Base-by-base conservation (phyloP, 2,329 filamentous ascomycete species). In the Penicillium sp. region DNA sequence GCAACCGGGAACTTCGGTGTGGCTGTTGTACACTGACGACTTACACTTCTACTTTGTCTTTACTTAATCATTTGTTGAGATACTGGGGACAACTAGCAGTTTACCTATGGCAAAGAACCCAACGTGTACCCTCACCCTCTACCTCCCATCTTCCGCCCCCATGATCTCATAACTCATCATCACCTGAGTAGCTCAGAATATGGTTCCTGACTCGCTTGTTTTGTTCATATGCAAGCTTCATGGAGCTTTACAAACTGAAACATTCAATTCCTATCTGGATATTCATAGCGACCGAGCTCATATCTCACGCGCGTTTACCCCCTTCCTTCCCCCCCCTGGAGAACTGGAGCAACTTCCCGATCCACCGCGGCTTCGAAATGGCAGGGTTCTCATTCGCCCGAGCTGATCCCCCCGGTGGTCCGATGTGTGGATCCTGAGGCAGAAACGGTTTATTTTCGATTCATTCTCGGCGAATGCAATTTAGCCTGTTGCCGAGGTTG, bases 1-100 rank as follows among this genome's bases (percentile, higher is more conserved):
- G 66, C 66, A 67, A 67, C 67, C 73, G 73, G 73, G 64, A 66
- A 59, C 42, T 42, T 65, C 61, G 61, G 60, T 64, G 61, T 60
- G 36, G 38, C 23, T 51, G 59, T 59, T 31, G 19, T 25, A 47
- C 29, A 33, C 19, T 33, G 45, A 48, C 31, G 3, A 39, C 31
- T 23, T 33, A 9, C 27, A 47, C 25, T 49, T 38, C 15, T 15
- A 9, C 9, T 38, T 38, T 38, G 36, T 19, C 9, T 35, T 35
- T 1, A 35, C 36, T 36, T 6, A 13, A n/a, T n/a, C 21, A 3
- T 38, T 38, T 38, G 1, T 38, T 12, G n/a, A 39, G n/a, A 39
- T 48, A n/a, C 7, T 47, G 8, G 21, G 15, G 9, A n/a, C 9
- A 25, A 6, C 8, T 33, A 21, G 6, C 19, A 1, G n/a, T 10